phyloP scores from a whole-genome alignment of 1,139 yeast species.

The Sugiyamaella castrensis region DNA sequence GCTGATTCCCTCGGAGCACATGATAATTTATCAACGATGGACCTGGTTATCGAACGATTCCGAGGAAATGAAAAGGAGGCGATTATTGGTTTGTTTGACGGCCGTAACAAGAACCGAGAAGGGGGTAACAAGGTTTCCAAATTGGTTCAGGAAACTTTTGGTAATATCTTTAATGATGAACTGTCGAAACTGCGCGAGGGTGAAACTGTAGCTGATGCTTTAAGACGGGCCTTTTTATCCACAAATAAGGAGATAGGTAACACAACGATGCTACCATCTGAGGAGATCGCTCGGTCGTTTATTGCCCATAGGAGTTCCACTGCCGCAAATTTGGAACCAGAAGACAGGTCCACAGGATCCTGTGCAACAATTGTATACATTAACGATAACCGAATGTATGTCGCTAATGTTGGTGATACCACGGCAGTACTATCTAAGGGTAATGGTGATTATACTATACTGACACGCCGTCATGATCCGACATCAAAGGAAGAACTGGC shows the following conservation, averaged over 20 bases:
- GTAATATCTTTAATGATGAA: conserved; percentile 61
- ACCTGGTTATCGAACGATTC: conserved; percentile 82
- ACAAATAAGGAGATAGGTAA: conserved; percentile 80
- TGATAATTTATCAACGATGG: conserved; percentile 69
- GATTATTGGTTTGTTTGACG: conserved; percentile 83
- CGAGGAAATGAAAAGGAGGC: conserved; percentile 75
- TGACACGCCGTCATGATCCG: conserved; percentile 84
- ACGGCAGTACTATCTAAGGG: conserved; percentile 75
- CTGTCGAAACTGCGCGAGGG: conserved; percentile 49
- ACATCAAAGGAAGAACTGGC: conserved; percentile 77
- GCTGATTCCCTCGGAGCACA: conserved; percentile 80
- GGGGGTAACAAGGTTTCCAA: conserved; percentile 62
- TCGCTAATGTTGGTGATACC: conserved; percentile 91
- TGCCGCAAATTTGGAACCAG: conserved; percentile 37
- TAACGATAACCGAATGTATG: conserved; percentile 63
- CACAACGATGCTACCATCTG: conserved; percentile 34
- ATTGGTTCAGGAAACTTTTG: conserved; percentile 70
- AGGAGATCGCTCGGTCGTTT: conserved; percentile 34
- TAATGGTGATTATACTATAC: conserved; percentile 71
- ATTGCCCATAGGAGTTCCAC: conserved; percentile 37
- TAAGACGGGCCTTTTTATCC: conserved; percentile 72
- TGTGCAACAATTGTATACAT: conserved; percentile 80
- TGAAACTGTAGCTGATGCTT: conserved; percentile 57
- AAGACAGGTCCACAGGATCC: conserved; percentile 81
- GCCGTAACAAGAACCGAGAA: conserved; percentile 44